Percentiles rank a stretch among this genome's conserved stretches.
phyloP scores from a whole-genome alignment of 1,284 basidiomycete species.

The Pulchroboletus neoregius region DNA sequence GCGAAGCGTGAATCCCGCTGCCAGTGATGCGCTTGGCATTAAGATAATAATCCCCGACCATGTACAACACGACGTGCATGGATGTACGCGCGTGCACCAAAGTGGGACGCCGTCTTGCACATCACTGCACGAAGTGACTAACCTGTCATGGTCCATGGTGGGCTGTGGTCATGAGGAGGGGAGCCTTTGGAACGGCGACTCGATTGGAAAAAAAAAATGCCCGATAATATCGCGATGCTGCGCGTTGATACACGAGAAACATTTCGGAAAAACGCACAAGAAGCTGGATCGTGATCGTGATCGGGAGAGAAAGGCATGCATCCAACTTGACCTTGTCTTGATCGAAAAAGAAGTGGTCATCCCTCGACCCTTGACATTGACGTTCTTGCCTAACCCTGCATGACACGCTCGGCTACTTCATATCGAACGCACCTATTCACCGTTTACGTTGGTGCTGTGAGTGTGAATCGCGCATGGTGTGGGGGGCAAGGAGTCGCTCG shows the following conservation, averaged over 20 bases:
- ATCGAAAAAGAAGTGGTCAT: not conserved
- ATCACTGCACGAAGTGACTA: too few species aligned
- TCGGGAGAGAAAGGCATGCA: not conserved
- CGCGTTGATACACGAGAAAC: not conserved
- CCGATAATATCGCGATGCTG: slow-evolving; percentile 2
- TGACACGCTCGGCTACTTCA: slow-evolving; percentile 3
- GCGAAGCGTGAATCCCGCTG: not conserved
- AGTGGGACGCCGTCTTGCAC: slow-evolving; percentile 12
- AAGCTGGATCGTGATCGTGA: slow-evolving; percentile 1
- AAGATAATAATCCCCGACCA: too few species aligned
- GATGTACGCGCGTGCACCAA: not conserved
- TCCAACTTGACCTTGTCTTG: too few species aligned
- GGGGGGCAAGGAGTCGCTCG: not conserved
- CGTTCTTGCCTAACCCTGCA: slow-evolving; percentile 4
- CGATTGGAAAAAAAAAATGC: not conserved
- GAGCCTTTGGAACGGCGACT: slow-evolving; percentile 17
- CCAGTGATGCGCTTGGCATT: not conserved
- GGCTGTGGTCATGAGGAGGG: too few species aligned
- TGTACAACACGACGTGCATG: not conserved
- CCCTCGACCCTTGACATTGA: slow-evolving; percentile 16
- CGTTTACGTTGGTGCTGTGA: not conserved
- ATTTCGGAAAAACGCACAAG: not conserved
- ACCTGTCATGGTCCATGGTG: too few species aligned
- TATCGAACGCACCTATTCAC: not conserved
- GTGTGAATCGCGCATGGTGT: too few species aligned